These are phyloP conservation scores for Paraurostyla sp. DNA, from an alignment of 73 alveolate species.

Conservation along the genomic window DNA sequence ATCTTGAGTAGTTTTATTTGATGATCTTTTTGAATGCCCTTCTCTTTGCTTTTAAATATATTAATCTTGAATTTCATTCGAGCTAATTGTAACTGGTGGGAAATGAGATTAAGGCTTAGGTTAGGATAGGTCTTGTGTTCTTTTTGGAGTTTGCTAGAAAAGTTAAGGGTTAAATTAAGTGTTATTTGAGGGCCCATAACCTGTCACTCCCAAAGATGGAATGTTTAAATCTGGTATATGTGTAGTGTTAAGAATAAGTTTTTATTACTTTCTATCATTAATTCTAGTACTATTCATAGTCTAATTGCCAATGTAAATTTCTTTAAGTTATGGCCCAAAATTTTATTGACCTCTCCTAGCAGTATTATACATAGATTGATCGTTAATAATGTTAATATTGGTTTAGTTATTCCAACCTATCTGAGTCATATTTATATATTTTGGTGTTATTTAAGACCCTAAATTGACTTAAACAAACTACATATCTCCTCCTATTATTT, in stretches of 20 bases:
- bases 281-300: neutral
- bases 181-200: slow-evolving; percentile 3
- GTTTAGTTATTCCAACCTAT: slow-evolving; percentile 53
- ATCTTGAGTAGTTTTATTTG: slow-evolving; percentile 23
- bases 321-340: neutral
- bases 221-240: neutral
- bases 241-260: neutral
- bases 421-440: slow-evolving; percentile 28
- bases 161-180: neutral
- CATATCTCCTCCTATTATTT: slow-evolving; percentile 28
- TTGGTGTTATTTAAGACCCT: slow-evolving; percentile 9
- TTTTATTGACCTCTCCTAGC: slow-evolving; percentile 15
- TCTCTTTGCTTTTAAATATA: neutral
- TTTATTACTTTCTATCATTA: slow-evolving; percentile 31
- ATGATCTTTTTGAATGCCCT: slow-evolving; percentile 23
- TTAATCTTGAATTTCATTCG: too few relatives aligned
- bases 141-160: neutral
- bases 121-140: neutral
- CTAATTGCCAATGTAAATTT: neutral
- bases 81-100: neutral
- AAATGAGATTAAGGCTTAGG: neutral
- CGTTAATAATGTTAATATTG: slow-evolving; percentile 27
- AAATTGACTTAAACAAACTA: neutral
- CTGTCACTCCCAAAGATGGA: slow-evolving; percentile 14
- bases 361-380: neutral